Conservation (phyloP, 345 rosid species). For the Cardamine chenopodiifolia region DNA sequence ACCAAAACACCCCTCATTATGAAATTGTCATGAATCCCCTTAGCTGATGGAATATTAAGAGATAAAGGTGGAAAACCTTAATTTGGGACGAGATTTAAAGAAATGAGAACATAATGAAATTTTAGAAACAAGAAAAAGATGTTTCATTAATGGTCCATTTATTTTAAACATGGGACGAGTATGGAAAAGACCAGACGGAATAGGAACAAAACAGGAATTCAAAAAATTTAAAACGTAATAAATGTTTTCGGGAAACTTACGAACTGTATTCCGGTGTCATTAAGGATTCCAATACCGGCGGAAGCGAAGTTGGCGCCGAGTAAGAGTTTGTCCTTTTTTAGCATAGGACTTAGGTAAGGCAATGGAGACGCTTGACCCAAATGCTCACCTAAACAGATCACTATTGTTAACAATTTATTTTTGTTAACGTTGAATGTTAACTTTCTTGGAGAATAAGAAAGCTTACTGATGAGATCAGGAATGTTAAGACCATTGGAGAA, state of each 20-base stretch:
- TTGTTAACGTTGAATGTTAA: not conserved
- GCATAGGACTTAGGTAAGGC: slow-evolving; percentile 79
- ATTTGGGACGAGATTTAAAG: no score
- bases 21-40: not conserved
- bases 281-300: slow-evolving; percentile 89
- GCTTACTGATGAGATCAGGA: slow-evolving; percentile 80
- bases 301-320: slow-evolving; percentile 95
- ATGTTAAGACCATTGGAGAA: slow-evolving; percentile 89
- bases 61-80: no score
- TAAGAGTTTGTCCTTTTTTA: slow-evolving; percentile 60
- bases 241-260: slow-evolving; percentile 47
- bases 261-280: slow-evolving; percentile 90
- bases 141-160: no score
- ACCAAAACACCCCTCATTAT: not conserved
- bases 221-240: no score
- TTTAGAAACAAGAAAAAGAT: no score
- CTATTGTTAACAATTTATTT: not conserved
- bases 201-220: not conserved
- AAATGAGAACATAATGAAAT: no score
- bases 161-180: no score
- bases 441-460: not conserved
- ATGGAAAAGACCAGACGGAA: no score
- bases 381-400: slow-evolving; percentile 56
- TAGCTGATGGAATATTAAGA: no score
- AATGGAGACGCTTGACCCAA: slow-evolving; percentile 65